Evolutionary conservation across 495 filamentous ascomycete genomes (phyloP), one percentile per base, ranked within the genome.

Genomic region (Penicillium antarcticum): DNA sequence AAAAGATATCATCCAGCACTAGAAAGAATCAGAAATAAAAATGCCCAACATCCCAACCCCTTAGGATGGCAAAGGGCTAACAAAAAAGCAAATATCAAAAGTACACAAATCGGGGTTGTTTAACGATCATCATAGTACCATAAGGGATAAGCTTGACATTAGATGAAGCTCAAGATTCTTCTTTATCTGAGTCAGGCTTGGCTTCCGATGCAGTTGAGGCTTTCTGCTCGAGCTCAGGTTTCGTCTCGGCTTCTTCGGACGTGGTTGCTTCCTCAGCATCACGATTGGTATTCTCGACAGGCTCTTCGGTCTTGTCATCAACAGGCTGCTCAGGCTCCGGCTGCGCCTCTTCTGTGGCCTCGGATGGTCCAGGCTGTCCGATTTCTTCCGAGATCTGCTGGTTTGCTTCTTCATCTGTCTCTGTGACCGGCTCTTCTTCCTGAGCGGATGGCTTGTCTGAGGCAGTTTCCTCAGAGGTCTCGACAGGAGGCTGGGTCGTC

Each of bases 241-340:
- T 41, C 9, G 21, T 16, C 42, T 57, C 43, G 14, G 50, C 26
- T 21, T 57, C 49, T 26, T 58, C 40, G 34, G 60, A 37, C 23
- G 41, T 11, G 7, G 55, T 38, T n/a, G 48, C 48, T 53, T 63
- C 39, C n/a, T 43, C 33, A 14, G 36, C 38, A 26, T 57, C 49
- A 10, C 39, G 41, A 12, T 11, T 21, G 40, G 49, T 24, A 5
- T 55, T 42, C 5, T 50, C 51, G 18, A 33, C 29, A 8, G 43
- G 24, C n/a, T 36, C 31, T 21, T 45, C 39, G 14, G 41, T 14
- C 38, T 45, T 33, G 14, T 23, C 19, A 26, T 44, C 17, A 37
- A 48, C 18, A 37, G 53, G 9, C 16, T 51, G 11, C 33, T 51
- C 44, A 17, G 42, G 10, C 10, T 34, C 19, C 0, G 40, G 19